Conservation (phyloP, 1,284 basidiomycete species). For the Inonotus obliquus region DNA sequence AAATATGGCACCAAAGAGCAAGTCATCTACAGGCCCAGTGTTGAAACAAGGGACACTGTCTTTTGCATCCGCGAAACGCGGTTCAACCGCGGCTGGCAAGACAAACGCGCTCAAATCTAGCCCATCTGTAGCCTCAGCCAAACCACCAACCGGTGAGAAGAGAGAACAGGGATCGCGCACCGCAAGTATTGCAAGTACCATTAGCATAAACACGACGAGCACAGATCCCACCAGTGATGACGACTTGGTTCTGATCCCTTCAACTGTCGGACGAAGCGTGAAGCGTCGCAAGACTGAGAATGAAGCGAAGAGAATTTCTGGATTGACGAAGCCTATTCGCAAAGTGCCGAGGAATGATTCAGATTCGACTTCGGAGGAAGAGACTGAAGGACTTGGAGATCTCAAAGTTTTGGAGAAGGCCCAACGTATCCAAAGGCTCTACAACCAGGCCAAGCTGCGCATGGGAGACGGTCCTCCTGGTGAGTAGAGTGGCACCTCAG, state of each 20-base stretch:
- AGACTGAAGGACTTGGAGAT: conserved; percentile 24
- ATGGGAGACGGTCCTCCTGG: conserved; percentile 57
- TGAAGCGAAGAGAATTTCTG: neutral
- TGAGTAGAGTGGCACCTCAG: conserved; percentile 34
- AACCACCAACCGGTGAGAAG: conserved; percentile 19
- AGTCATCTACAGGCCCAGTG: conserved; percentile 1
- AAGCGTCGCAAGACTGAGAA: conserved; percentile 12
- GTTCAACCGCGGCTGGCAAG: conserved; percentile 33
- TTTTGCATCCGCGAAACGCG: conserved; percentile 48
- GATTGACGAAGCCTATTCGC: neutral
- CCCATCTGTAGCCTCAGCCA: conserved; percentile 20
- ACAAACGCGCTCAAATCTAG: conserved; percentile 25
- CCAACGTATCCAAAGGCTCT: conserved; percentile 45
- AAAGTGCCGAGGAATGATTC: neutral
- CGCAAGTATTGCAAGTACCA: conserved; percentile 12
- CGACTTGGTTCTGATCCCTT: neutral
- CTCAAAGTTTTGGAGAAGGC: conserved; percentile 42
- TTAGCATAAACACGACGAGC: conserved; percentile 8
- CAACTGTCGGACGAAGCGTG: neutral
- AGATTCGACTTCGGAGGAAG: conserved; percentile 18
- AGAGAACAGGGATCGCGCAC: conserved; percentile 12
- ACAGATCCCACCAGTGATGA: conserved; percentile 11
- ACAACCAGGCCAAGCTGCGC: conserved; percentile 42
- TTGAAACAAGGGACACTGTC: conserved; percentile 45
- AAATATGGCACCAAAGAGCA: conserved; percentile 6